Base-by-base conservation (phyloP, 1,284 basidiomycete species). In the Vanrija pseudolonga region DNA sequence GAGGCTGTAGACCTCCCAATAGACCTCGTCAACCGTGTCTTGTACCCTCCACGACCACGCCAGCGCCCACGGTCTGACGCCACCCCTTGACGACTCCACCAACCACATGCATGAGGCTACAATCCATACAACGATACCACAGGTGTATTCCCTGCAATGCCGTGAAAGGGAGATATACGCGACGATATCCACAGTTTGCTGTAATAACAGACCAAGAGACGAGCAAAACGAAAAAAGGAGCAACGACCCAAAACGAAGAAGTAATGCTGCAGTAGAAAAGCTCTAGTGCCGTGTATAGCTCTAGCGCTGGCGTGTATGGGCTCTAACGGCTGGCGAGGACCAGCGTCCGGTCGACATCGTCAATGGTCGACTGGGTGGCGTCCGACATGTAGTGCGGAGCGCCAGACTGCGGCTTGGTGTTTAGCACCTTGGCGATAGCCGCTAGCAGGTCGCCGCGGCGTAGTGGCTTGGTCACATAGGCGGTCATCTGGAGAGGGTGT, bases 1-100 rank as follows among this genome's bases (percentile, higher is more conserved):
- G 83, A 85, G 60, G 77, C 86, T 23, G 86, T 88, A 67, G 90
- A 92, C 73, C 82, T 91, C 60, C 90, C 90, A 3, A 85, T 90
- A 57, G 86, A 86, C 42, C 68, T 90, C 44, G 87, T 90, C 19
- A 90, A 90, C 66, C 84, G 86, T 41, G 81, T 85, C 40, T 65
- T 86, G 36, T 88, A 87, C 62, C 66, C 66, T 2, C 54, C 56
- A 32, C 42, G 41, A 45, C 47, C 32, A 5, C 32, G 32, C 32
- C 32, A 14, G 14, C 9, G 9, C 6, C 32, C 32, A 15, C 32
- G n/a, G n/a, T n/a, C n/a, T n/a, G n/a, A n/a, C 32, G 9, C 32
- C 32, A 32, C 32, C 32, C 14, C 26, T 11, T 11, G 24, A 6
- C 26, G 23, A 36, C 17, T 44, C 43, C 48, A 37, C 12, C 6